Evolutionary conservation across 2,329 filamentous ascomycete genomes (phyloP).

Genomic region (Sphaerulina populicola): DNA sequence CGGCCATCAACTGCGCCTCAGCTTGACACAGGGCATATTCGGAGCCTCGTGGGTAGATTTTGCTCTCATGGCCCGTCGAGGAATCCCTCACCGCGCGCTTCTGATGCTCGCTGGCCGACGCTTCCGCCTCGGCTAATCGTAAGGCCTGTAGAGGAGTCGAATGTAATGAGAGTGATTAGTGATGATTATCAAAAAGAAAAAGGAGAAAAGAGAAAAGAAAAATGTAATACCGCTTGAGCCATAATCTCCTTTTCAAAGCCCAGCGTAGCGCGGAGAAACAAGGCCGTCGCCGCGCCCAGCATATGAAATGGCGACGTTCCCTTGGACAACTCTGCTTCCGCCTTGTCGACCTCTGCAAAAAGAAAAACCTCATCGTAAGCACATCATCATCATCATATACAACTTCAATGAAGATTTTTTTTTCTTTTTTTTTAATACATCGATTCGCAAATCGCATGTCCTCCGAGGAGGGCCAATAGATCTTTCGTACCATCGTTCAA

Average conservation of each 20-base stretch:
- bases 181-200: too few relatives aligned
- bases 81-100: slow-evolving; percentile 59
- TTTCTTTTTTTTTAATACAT: too few relatives aligned
- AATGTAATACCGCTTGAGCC: slow-evolving; percentile 47
- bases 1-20: slow-evolving; percentile 79
- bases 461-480: too few relatives aligned
- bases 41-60: slow-evolving; percentile 71
- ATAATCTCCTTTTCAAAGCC: slow-evolving; percentile 90
- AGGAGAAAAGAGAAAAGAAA: too few relatives aligned
- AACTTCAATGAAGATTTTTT: too few relatives aligned
- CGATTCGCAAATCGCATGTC: too few relatives aligned
- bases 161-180: neutral
- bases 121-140: slow-evolving; percentile 66
- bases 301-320: slow-evolving; percentile 80
- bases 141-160: slow-evolving; percentile 42
- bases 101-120: slow-evolving; percentile 65
- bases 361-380: slow-evolving; percentile 19
- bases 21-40: slow-evolving; percentile 81
- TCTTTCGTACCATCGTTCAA: slow-evolving; percentile 36
- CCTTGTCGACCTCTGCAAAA: slow-evolving; percentile 62
- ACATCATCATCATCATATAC: too few relatives aligned
- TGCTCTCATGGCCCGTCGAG: slow-evolving; percentile 45
- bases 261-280: slow-evolving; percentile 76
- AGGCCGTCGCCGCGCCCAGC: slow-evolving; percentile 70
- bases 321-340: slow-evolving; percentile 62